Evolutionary conservation across 2,329 filamentous ascomycete genomes (phyloP).

Genomic region (Penicillium olsonii): DNA sequence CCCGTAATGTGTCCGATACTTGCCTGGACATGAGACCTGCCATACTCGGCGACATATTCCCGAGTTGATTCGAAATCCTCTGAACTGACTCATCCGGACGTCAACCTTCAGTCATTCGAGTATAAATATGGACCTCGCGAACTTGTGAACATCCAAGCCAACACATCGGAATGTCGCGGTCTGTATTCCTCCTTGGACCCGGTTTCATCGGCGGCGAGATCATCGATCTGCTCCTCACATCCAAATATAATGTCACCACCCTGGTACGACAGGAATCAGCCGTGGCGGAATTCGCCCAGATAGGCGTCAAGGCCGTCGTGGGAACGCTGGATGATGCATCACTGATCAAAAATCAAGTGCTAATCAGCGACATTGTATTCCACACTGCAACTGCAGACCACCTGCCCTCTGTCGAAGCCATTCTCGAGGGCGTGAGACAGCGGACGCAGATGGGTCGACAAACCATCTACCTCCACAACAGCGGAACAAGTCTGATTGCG

Average conservation of each 20-base stretch:
- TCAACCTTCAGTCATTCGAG: conserved; percentile 1
- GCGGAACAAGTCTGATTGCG: neutral
- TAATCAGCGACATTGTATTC: conserved; percentile 48
- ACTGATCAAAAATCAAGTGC: conserved; percentile 31
- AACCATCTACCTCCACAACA: conserved; percentile 52
- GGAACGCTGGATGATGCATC: neutral
- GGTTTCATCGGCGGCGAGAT: conserved; percentile 47
- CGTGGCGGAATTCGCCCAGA: conserved; percentile 41
- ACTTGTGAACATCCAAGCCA: neutral
- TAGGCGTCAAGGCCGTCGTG: conserved; percentile 28
- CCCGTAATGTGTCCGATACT: too few species aligned
- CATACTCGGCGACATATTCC: too few species aligned
- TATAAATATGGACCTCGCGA: neutral
- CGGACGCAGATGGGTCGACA: conserved; percentile 38
- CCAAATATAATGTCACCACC: conserved; percentile 46
- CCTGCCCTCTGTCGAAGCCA: conserved; percentile 46
- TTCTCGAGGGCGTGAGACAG: conserved; percentile 47
- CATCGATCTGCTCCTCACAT: conserved; percentile 45
- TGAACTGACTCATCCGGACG: neutral
- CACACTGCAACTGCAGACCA: conserved; percentile 55
- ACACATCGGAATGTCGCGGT: neutral
- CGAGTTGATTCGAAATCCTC: neutral
- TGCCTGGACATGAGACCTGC: too few species aligned
- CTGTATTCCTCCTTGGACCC: conserved; percentile 4
- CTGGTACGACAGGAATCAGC: conserved; percentile 37